Base-by-base conservation (phyloP, 257 asterid genomes). In the Solanum ossicruentum region DNA sequence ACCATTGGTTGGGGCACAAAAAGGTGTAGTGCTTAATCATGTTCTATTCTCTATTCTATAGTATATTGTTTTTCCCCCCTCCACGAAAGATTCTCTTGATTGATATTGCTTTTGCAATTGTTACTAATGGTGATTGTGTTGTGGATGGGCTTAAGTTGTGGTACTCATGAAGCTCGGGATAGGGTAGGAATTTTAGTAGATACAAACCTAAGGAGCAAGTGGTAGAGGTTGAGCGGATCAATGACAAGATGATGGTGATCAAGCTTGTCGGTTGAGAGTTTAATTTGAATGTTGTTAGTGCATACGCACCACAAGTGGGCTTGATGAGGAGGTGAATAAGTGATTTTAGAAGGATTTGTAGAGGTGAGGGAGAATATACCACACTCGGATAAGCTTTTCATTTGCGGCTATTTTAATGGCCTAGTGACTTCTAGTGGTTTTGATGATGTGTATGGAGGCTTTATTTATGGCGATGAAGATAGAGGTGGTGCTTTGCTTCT, bases 1-100 rank as follows among this genome's bases (percentile, higher is more conserved):
- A 80, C 98, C 90, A 87, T 93, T 84, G 70, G 91, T 90, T 86
- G 94, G 95, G 67, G 88, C 90, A 41, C 93, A 90, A 85, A 95
- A 92, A 93, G 97, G 99, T 92, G 83, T 54, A 52, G 49, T 52
- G 32, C 41, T 51, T 18, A 23, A 18, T 26, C 47, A 51, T 15
- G 47, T 51, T 77, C 45, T 8, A 26, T 51, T 51, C 26, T 51
- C 47, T 51, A 36, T 52, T 28, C 82, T 8, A 51, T 77, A 77
- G 82, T 77, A 51, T 51, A 77, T 77, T 26, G 12, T 51, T 7
- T 13, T 16, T 16, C 0, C 49, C 83, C 49, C 26, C 28, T 52
- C 66, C 65, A 26, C 13, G 11, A 52, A 51, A 78, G 10, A 77
- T 54, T 26, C 63, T 52, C 16, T 52, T 26, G 52, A 77, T 52